A percentile compares a stretch with the other conserved stretches of the same genome.
Evolutionary conservation across 2,329 filamentous ascomycete genomes (phyloP).

Genomic region (Thermomyces lanuginosus): DNA sequence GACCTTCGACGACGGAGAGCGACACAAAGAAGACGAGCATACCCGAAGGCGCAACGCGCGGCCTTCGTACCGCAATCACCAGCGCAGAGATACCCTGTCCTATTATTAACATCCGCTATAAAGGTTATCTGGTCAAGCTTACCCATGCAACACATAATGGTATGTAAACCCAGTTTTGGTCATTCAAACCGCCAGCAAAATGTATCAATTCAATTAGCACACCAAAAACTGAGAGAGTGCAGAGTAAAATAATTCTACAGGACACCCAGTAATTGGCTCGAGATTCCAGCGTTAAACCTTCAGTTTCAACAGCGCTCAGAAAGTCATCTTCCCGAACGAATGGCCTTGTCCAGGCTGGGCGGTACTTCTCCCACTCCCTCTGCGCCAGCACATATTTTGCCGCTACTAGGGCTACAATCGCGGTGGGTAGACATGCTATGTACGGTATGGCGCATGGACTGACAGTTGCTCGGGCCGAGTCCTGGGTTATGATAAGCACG

Average conservation of each 20-base stretch:
- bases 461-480: conserved; percentile 20
- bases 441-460: conserved; percentile 21
- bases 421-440: conserved; percentile 15
- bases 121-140: conserved; percentile 10
- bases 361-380: conserved; percentile 10
- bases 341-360: conserved; percentile 35
- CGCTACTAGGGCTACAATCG: conserved; percentile 13
- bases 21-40: conserved; percentile 21
- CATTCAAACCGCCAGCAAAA: no score
- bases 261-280: conserved; percentile 16
- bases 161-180: conserved; percentile 5
- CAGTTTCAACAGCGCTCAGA: conserved; percentile 10
- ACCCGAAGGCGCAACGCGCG: conserved; percentile 25
- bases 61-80: conserved; percentile 23
- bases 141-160: conserved; percentile 20
- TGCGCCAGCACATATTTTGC: conserved; percentile 15
- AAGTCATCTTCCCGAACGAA: conserved; percentile 33
- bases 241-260: conserved; percentile 10
- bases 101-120: conserved; percentile 10
- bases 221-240: no score
- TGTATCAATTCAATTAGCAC: no score
- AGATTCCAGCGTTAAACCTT: no score
- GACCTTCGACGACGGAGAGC: conserved; percentile 19
- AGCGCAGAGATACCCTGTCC: conserved; percentile 19
- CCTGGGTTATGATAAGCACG: no score